Evolutionary conservation across 2,329 filamentous ascomycete genomes (phyloP).

Genomic region (Colletotrichum viniferum): DNA sequence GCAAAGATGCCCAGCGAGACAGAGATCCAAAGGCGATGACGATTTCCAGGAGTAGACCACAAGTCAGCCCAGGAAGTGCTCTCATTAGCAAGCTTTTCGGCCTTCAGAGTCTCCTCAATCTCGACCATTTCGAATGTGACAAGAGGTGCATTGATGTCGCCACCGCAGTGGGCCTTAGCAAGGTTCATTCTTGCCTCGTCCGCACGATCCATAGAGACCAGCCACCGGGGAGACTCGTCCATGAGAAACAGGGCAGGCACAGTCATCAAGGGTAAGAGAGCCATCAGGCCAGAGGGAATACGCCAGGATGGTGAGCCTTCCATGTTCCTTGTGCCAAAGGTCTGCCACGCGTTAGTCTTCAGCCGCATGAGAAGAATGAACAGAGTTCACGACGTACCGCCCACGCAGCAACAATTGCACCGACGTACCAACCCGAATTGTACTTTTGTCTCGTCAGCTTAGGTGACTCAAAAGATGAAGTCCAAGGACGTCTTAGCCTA

Average conservation of each 20-base stretch:
- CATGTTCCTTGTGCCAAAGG: constrained; percentile 46
- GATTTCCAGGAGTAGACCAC: constrained; percentile 30
- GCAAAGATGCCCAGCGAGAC: constrained; percentile 31
- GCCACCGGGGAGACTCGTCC: constrained; percentile 32
- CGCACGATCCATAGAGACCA: constrained; percentile 29
- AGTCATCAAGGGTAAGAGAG: constrained; percentile 42
- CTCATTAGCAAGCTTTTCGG: constrained; percentile 15
- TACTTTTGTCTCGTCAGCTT: background rate
- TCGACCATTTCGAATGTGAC: constrained; percentile 26
- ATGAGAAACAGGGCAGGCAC: constrained; percentile 28
- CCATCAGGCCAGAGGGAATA: constrained; percentile 53
- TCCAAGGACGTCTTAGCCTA: background rate
- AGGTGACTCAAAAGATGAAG: background rate
- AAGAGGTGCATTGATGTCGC: constrained; percentile 20
- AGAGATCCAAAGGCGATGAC: constrained; percentile 32
- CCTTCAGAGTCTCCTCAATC: constrained; percentile 23
- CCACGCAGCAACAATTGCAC: constrained; percentile 30
- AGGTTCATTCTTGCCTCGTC: constrained; percentile 30
- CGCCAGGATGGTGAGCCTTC: constrained; percentile 51
- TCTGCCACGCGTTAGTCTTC: constrained; percentile 15
- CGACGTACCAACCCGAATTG: constrained; percentile 23
- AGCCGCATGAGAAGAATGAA: background rate
- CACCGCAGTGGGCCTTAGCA: constrained; percentile 29
- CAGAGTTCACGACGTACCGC: background rate
- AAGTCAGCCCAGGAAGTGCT: constrained; percentile 1